Evolutionary conservation across 257 asterid genomes (phyloP), one percentile per base, ranked within the genome.

Genomic region (Ophiorrhiza pumila): DNA sequence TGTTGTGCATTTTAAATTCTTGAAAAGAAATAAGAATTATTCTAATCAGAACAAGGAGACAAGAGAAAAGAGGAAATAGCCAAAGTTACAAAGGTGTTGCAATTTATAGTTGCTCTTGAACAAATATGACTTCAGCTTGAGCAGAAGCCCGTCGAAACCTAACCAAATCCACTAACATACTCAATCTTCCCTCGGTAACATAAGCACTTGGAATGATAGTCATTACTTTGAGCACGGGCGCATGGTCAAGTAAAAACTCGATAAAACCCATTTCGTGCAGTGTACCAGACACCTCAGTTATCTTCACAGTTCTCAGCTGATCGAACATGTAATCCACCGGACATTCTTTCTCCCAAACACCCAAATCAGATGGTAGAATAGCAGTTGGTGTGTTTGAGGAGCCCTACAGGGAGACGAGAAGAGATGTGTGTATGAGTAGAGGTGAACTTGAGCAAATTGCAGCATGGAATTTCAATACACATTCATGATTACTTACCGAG

Each of bases 91-190:
- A 65, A 12, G 53, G 53, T n/a, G 31, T 18, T 41, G 32, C 65
- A 57, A 58, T 37, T 52, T 75, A 85, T 29, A 69, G 45, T 69
- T 79, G 77, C 41, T 85, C 88, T 39, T 81, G 89, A 53, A 80
- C 66, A 77, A 84, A 93, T 68, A 79, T 60, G 71, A 93, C 79
- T 8, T 89, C 83, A 76, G 97, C 97, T 62, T 73, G 81, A 67
- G 96, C 79, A 65, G 97, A 91, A 77, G 97, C 95, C 52, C 97
- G 86, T 7, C 89, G 87, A 82, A 82, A 91, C 78, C 95, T 80
- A 72, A 80, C 83, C 87, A 94, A 63, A 52, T 87, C 85, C 25
- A 90, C 80, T 32, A 87, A 73, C 89, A 91, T 87, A 64, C 74
- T 82, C 86, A 89, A 68, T 75, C 85, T 80, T 39, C 82, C 83